These are phyloP conservation scores for Umbelopsis vinacea DNA, from an alignment of 192 early-diverging fungal species.

Conservation along the genomic window DNA sequence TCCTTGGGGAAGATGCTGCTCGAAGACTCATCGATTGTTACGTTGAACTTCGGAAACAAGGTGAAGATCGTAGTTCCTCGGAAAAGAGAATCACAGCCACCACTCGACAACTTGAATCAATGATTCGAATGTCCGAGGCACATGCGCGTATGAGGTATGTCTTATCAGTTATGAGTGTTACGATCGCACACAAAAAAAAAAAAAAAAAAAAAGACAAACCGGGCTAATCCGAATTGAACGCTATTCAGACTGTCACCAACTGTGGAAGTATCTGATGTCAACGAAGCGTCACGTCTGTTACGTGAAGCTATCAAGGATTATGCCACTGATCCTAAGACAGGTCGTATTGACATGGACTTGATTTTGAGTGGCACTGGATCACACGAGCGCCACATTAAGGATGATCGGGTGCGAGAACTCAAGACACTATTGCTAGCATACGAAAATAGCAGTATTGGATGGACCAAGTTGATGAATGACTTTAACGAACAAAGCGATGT, in stretches of 20 bases:
- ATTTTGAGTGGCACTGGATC: conserved; percentile 87
- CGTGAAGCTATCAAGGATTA: conserved; percentile 87
- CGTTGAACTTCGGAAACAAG: conserved; percentile 80
- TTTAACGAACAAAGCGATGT: conserved; percentile 52
- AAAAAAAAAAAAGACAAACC: background rate
- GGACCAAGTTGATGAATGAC: conserved; percentile 45
- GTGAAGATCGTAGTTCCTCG: conserved; percentile 51
- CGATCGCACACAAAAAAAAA: background rate
- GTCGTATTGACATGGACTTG: conserved; percentile 92
- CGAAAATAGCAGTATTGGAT: conserved; percentile 42
- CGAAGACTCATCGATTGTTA: conserved; percentile 80
- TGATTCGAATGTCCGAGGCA: conserved; percentile 95
- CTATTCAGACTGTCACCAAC: conserved; percentile 61
- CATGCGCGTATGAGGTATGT: conserved; percentile 83
- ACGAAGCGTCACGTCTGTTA: conserved; percentile 88
- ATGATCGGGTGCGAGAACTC: conserved; percentile 63
- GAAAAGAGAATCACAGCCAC: conserved; percentile 84
- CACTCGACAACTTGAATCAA: conserved; percentile 93
- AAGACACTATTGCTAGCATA: conserved; percentile 40
- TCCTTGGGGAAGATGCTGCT: conserved; percentile 78
- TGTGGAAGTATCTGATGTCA: conserved; percentile 84
- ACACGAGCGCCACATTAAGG: conserved; percentile 67
- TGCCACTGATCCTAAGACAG: conserved; percentile 93
- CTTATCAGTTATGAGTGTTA: background rate
- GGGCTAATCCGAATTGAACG: background rate